Base-by-base conservation (phyloP, 2,329 filamentous ascomycete genomes). In the Fusarium staphyleae region DNA sequence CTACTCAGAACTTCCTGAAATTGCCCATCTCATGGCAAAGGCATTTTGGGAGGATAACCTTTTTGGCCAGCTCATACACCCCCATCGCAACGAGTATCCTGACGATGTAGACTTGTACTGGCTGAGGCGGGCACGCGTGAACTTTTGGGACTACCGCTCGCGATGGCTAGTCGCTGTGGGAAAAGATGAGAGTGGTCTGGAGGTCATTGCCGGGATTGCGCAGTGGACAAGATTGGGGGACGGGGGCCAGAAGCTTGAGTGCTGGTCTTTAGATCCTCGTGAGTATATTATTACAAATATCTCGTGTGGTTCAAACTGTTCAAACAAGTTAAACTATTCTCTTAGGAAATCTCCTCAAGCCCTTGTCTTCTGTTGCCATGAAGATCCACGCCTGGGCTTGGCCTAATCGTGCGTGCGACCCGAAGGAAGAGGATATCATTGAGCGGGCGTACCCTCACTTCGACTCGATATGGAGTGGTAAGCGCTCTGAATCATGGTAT, bases 41-140 rank as follows among this genome's bases (percentile, higher is more conserved):
- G 71, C 72, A 0, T 75, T 75, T 45, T 65, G 65, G 59, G 62
- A 74, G 6, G 72, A 75, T 22, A 65, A 66, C 10, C 39, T 75
- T 6, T 72, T 72, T 28, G 72, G 71, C 15, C 52, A 67, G 3
- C 52, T 72, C 15, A 71, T 75, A 18, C 69, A 74, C 41, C 73
- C 73, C 3, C 59, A 70, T 46, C 72, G 73, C 15, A 47, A 66
- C 4, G 41, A 69, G 22, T 66, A 68, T 30, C 72, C 72, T 0
- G 46, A 56, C 12, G 69, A 75, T 48, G 62, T 67, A 15, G 54
- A 71, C 34, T 26, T 66, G 13, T 72, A 67, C 55, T 75, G 68
- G 59, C 47, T 73, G 28, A 60, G 66, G 3, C 46, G 63, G 2
- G 57, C 59, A 2, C 63, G 66, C 12, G 62, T 70, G 28, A 65